Percentiles rank a stretch among this genome's conserved stretches.
Conservation (phyloP, 305 asterid genomes). For the Fraxinus velutina region DNA sequence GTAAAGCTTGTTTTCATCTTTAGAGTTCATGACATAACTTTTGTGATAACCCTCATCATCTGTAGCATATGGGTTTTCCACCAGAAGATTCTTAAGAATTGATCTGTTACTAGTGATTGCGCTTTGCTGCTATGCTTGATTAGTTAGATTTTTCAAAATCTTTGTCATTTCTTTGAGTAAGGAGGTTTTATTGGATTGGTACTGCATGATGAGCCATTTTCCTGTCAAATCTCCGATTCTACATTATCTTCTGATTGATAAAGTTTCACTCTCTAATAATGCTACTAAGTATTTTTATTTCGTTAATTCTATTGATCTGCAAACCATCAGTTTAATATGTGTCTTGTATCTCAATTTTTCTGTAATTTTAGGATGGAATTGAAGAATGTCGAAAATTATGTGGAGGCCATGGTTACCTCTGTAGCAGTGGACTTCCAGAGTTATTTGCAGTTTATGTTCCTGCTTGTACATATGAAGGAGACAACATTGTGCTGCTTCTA, state of each 20-base stretch:
- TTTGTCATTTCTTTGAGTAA: constrained; percentile 2
- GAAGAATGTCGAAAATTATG: constrained; percentile 96
- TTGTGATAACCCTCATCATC: neutral
- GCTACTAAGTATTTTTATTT: neutral
- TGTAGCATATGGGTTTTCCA: neutral
- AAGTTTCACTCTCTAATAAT: neutral
- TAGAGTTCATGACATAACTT: neutral
- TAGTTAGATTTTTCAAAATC: neutral
- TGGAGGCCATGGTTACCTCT: constrained; percentile 98
- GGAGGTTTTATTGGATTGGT: neutral
- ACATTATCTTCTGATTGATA: neutral
- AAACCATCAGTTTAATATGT: neutral
- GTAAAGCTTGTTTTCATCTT: neutral
- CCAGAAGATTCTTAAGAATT: neutral
- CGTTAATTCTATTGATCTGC: neutral
- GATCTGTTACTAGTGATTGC: neutral
- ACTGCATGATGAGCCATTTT: neutral
- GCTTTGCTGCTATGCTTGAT: neutral
- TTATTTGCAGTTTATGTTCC: constrained; percentile 97
- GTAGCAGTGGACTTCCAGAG: constrained; percentile 98
- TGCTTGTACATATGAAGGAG: constrained; percentile 99
- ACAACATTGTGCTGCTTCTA: constrained; percentile 73
- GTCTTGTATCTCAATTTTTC: neutral
- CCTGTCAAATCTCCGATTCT: constrained; percentile 6
- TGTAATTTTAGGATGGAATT: constrained; percentile 69